Evolutionary conservation across 495 filamentous ascomycete genomes (phyloP), one percentile per base, ranked within the genome.

Genomic region (Margaritispora aquatica): DNA sequence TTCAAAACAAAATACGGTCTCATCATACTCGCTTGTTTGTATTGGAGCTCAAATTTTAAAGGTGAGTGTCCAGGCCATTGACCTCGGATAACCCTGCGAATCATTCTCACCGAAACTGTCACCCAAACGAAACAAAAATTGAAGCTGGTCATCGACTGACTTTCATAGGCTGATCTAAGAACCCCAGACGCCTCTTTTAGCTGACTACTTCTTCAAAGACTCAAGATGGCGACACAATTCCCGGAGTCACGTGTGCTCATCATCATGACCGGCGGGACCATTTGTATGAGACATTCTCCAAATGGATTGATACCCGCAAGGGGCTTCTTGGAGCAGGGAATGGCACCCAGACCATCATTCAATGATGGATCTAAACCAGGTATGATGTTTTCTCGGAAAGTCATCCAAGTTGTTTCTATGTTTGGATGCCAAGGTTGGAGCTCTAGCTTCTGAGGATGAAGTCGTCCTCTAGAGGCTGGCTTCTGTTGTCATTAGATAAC

Each of bases 231-330:
- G 2, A 51, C 64, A 1, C 51, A 44, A n/a, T 61, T 58, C 57
- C 82, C 83, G 1, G 92, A 96, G 70, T 89, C 89, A 0, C 77
- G 90, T 57, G 88, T 96, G 8, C 76, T 96, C 57, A 87, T 96
- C 60, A 89, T 96, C 73, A 93, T 93, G 81, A 96, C 92, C 15
- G 92, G 94, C 49, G 94, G 94, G 20, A 97, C 94, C 1, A 97
- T 98, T 57, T 97, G 92, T 73, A 98, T 98, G 94, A 81, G 83
- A 66, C 82, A 78, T 13, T 87, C 84, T 2, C 76, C 79, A 0
- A 79, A 84, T 51, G 88, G 84, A 8, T 76, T 88, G 54, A 71
- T 88, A 9, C 88, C 90, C 20, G 88, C 88, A 15, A 76, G 83
- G 66, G 90, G 88, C 0, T 98, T 98, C 66, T 79, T 96, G 26